Evolutionary conservation across 2,329 filamentous ascomycete species (phyloP), one percentile per base, ranked within the genome.

Genomic region (Achaetomium macrosporum): DNA sequence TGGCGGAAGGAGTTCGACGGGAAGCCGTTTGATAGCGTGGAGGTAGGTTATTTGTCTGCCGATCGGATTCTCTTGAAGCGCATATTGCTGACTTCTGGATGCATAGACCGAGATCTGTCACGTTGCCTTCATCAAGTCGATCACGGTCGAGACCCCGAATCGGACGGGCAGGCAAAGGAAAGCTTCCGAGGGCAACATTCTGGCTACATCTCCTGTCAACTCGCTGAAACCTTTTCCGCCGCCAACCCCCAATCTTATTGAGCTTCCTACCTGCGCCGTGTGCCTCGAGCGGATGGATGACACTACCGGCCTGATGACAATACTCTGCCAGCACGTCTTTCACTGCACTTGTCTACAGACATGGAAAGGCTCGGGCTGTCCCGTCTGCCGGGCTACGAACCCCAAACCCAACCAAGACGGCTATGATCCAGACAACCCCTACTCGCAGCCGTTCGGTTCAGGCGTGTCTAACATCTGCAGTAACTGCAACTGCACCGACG

Each of bases 221-320:
- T 78, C 72, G 19, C 69, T 81, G 6, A 81, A 79, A 55, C 82
- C 82, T 0, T 82, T 83, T 48, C 81, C 81, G 4, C 84, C 76
- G 2, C 81, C 79, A 2, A 96, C 92, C 1, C 88, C 91, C 1
- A 87, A 88, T 46, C 77, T 97, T 1, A 79, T 96, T 50, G 93
- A 99, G 71, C 75, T 99, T 12, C 93, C 93, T 2, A 97, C 93
- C 1, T 99, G 93, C 59, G 91, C 93, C 0, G 93, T 99, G 10
- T 99, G 93, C 61, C 78, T 99, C 5, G 93, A 99, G 68, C 85
- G 92, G 44, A 99, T 99, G 93, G 93, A 99, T 64, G 92, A 97
- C 67, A 96, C 91, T 0, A 95, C 90, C 0, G 93, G 93, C 0
- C 76, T 99, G 2, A 82, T 99, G 66, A 99, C 93, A 1, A 97